Evolutionary conservation across 441 rosid species (phyloP).

Genomic region (Corymbia calophylla): DNA sequence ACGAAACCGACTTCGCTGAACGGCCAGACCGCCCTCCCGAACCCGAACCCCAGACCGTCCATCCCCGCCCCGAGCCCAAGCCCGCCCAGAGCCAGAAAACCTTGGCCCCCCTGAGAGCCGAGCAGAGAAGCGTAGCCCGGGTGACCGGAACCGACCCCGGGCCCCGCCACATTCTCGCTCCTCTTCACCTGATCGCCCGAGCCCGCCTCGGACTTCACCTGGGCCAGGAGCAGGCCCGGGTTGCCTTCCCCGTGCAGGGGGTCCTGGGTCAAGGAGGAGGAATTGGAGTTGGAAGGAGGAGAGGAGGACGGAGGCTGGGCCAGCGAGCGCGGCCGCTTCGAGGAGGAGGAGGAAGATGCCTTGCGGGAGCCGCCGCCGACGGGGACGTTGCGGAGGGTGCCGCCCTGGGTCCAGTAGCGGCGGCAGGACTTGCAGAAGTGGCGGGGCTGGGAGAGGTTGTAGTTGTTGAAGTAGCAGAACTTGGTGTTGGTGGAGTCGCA

Average conservation of each 20-base stretch:
- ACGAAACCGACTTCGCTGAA: constrained; percentile 1
- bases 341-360: not conserved
- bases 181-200: not conserved
- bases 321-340: constrained; percentile 6
- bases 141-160: not conserved
- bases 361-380: constrained; percentile 15
- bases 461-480: constrained; percentile 17
- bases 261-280: not conserved
- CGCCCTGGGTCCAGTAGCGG: constrained; percentile 18
- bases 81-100: constrained; percentile 5
- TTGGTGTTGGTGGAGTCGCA: constrained; percentile 13
- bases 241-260: not conserved
- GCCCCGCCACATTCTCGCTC: not conserved
- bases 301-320: not conserved
- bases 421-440: constrained; percentile 18
- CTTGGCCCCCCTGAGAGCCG: not conserved
- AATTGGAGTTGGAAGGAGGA: not conserved
- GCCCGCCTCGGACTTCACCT: not conserved
- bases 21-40: not conserved
- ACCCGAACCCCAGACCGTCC: constrained; percentile 6
- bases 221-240: not conserved
- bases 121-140: constrained; percentile 3
- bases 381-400: constrained; percentile 16
- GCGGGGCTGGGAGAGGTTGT: constrained; percentile 15
- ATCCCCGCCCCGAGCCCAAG: not conserved